phyloP scores from a whole-genome alignment of 257 asterid species.

The Asclepias syriaca region DNA sequence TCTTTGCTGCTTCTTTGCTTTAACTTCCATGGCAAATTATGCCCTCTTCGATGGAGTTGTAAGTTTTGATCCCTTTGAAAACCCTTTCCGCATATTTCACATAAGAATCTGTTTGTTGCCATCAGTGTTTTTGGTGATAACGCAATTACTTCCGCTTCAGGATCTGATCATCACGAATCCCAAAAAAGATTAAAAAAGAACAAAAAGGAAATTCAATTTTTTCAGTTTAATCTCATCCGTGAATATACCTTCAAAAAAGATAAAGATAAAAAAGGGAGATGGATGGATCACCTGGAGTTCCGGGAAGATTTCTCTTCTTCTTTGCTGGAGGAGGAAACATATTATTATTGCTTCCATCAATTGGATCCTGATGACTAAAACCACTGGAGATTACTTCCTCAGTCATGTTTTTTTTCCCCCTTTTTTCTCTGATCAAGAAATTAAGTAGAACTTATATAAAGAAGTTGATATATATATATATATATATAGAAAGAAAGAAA shows the following conservation, averaged over 20 bases:
- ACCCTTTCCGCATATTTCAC: conserved; percentile 93
- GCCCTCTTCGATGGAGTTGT: conserved; percentile 90
- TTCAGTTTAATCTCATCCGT: conserved; percentile 3
- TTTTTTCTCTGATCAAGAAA: neutral
- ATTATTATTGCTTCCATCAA: conserved; percentile 41
- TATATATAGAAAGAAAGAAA: conserved; percentile 29
- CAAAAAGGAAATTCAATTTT: neutral
- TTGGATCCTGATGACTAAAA: conserved; percentile 36
- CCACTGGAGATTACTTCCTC: conserved; percentile 49
- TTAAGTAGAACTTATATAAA: neutral
- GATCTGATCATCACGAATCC: conserved; percentile 36
- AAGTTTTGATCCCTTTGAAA: conserved; percentile 88
- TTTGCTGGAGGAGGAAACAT: conserved; percentile 37
- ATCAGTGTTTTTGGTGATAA: conserved; percentile 84
- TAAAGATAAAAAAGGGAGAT: neutral
- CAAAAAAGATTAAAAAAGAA: too few species aligned
- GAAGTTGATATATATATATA: conserved; percentile 29
- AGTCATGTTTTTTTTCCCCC: conserved; percentile 36
- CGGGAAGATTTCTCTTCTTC: conserved; percentile 93
- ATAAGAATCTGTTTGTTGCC: conserved; percentile 85
- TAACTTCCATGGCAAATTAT: conserved; percentile 87
- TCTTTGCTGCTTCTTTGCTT: conserved; percentile 76
- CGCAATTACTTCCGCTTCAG: conserved; percentile 86
- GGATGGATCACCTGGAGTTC: conserved; percentile 62
- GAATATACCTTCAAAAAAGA: conserved; percentile 16